These are phyloP conservation scores for Cavenderia fasciculata DNA, from an alignment of 78 protist genomes.

Conservation along the genomic window DNA sequence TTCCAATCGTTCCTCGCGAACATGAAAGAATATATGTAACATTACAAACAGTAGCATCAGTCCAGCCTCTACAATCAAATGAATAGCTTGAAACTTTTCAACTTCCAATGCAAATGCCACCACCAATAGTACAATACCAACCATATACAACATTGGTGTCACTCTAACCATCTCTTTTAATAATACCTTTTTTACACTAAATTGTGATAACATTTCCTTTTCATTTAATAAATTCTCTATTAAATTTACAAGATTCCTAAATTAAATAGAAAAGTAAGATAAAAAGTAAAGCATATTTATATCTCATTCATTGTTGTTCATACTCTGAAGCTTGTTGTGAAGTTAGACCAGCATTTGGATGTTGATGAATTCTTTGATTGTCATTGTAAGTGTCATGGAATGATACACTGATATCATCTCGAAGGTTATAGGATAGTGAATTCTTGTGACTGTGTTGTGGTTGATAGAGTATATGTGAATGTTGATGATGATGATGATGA, in stretches of 20 bases:
- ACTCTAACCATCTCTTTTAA: constrained; percentile 31
- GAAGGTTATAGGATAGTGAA: neutral
- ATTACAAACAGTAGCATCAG: constrained; percentile 8
- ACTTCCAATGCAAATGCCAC: constrained; percentile 34
- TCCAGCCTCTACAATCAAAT: constrained; percentile 51
- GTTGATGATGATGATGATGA: neutral
- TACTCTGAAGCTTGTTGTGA: constrained; percentile 52
- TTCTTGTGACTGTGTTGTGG: neutral
- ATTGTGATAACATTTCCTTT: constrained; percentile 40
- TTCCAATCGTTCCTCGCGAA: constrained; percentile 27
- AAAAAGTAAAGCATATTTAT: neutral
- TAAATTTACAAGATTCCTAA: constrained; percentile 26
- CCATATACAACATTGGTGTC: constrained; percentile 53
- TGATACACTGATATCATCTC: constrained; percentile 59
- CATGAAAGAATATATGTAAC: constrained; percentile 18
- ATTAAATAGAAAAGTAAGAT: too few relatives aligned
- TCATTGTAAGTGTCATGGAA: constrained; percentile 41
- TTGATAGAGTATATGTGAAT: neutral
- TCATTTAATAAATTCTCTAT: constrained; percentile 40
- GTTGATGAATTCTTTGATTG: constrained; percentile 66
- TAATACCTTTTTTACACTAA: neutral
- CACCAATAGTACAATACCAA: constrained; percentile 26
- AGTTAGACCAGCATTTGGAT: constrained; percentile 63
- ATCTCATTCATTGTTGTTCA: neutral
- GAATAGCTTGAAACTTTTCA: constrained; percentile 28